A percentile compares a stretch with the other conserved stretches of the same genome.
phyloP scores from a whole-genome alignment of 2,329 filamentous ascomycete species.

The Phaeophleospora eucalypticola region DNA sequence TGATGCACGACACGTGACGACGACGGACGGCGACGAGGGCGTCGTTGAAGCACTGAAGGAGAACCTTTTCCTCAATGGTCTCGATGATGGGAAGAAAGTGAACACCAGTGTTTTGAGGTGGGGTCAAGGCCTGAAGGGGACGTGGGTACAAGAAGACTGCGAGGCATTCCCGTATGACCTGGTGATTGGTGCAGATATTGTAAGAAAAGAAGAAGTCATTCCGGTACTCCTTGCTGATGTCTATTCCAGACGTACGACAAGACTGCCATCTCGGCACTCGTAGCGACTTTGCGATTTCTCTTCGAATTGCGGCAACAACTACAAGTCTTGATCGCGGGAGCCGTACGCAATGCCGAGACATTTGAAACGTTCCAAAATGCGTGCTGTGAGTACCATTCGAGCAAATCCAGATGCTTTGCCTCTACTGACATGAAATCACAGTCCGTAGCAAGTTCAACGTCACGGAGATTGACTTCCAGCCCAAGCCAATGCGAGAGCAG shows the following conservation, averaged over 20 bases:
- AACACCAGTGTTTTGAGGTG: slow-evolving; percentile 57
- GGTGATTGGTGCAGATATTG: slow-evolving; percentile 70
- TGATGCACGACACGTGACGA: slow-evolving; percentile 55
- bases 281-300: slow-evolving; percentile 61
- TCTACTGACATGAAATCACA: slow-evolving; percentile 12
- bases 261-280: slow-evolving; percentile 58
- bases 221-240: slow-evolving; percentile 10
- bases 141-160: slow-evolving; percentile 53
- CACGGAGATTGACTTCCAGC: slow-evolving; percentile 29
- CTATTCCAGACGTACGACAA: slow-evolving; percentile 66
- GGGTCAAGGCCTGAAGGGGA: slow-evolving; percentile 58
- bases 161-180: slow-evolving; percentile 52
- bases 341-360: slow-evolving; percentile 66
- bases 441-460: slow-evolving; percentile 31
- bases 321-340: slow-evolving; percentile 63
- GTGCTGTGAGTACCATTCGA: slow-evolving; percentile 50
- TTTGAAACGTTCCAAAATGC: slow-evolving; percentile 60
- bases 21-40: slow-evolving; percentile 70
- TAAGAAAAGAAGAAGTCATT: slow-evolving; percentile 32
- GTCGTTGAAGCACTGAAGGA: slow-evolving; percentile 64
- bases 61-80: slow-evolving; percentile 64
- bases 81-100: slow-evolving; percentile 50
- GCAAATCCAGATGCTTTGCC: not conserved
- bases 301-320: slow-evolving; percentile 54
- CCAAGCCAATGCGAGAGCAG: slow-evolving; percentile 31